Evolutionary conservation across 768 basidiomycete genomes (phyloP).

Genomic region (Hemileccinum rubropunctum): DNA sequence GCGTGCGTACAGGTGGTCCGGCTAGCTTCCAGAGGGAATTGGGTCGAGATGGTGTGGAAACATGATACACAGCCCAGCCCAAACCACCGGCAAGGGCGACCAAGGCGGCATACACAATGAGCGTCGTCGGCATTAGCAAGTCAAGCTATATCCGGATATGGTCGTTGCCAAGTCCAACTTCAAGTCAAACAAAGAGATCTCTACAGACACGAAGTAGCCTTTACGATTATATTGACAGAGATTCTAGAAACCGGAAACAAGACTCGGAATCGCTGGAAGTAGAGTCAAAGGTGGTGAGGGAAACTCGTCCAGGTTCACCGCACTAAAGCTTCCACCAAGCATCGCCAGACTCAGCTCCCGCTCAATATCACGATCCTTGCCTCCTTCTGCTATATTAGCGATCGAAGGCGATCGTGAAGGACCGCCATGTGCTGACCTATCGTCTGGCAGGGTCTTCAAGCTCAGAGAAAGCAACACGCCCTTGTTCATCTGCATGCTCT

Average conservation of each 20-base stretch:
- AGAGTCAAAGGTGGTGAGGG: constrained; percentile 39
- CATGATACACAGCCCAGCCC: constrained; percentile 25
- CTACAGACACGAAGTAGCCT: no score
- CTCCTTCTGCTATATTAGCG: background rate
- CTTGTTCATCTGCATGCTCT: constrained; percentile 50
- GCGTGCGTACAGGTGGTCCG: constrained; percentile 53
- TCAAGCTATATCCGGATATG: background rate
- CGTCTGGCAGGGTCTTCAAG: constrained; percentile 6
- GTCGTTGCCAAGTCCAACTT: no score
- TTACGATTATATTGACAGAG: background rate
- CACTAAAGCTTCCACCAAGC: constrained; percentile 37
- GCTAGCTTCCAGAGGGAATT: constrained; percentile 54
- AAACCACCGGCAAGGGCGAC: constrained; percentile 5
- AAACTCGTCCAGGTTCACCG: constrained; percentile 45
- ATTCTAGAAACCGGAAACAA: constrained; percentile 25
- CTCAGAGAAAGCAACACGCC: constrained; percentile 40
- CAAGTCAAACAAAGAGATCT: no score
- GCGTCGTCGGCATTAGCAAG: background rate
- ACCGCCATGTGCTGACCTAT: background rate
- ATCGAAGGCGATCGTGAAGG: constrained; percentile 3
- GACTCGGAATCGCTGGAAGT: constrained; percentile 31
- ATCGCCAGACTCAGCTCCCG: constrained; percentile 23
- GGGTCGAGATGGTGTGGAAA: constrained; percentile 20
- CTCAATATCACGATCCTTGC: constrained; percentile 10
- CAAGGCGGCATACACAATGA: constrained; percentile 5